Evolutionary conservation across 306 rosid genomes (phyloP).

Genomic region (Crotalaria pallida): DNA sequence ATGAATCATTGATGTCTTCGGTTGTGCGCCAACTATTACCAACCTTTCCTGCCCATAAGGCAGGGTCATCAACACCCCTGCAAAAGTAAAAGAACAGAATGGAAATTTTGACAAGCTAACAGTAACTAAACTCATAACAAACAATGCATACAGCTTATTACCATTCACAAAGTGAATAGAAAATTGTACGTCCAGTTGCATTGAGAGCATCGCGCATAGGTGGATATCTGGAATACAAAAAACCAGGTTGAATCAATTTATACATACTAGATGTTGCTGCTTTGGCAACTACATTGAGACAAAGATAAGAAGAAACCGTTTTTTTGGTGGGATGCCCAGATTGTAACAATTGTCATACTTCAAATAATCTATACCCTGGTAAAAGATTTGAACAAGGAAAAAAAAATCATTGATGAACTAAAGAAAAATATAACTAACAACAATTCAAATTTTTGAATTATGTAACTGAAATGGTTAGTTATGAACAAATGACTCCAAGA

Average conservation of each 20-base stretch:
- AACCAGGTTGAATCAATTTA: conserved; percentile 29
- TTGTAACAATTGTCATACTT: conserved; percentile 96
- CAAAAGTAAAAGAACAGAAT: conserved; percentile 3
- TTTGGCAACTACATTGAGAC: conserved; percentile 9
- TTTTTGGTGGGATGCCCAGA: conserved; percentile 66
- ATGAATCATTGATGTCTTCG: conserved; percentile 78
- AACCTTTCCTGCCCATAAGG: conserved; percentile 85
- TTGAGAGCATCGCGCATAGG: conserved; percentile 95
- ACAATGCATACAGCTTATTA: conserved; percentile 32
- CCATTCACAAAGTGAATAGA: conserved; percentile 93
- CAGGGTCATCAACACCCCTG: conserved; percentile 94
- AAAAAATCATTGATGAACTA: background rate
- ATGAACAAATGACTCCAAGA: conserved; percentile 5
- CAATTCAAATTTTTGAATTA: background rate
- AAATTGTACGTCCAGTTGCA: conserved; percentile 53
- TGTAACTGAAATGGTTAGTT: background rate
- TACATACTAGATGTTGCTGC: background rate
- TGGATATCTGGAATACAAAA: conserved; percentile 64
- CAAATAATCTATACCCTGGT: conserved; percentile 83
- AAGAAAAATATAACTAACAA: background rate
- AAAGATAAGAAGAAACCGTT: conserved; percentile 54
- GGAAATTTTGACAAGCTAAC: conserved; percentile 6
- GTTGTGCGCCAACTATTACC: conserved; percentile 99
- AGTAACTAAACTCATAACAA: conserved; percentile 12
- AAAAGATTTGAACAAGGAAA: conserved; percentile 7